Evolutionary conservation across 2,329 filamentous ascomycete genomes (phyloP).

Genomic region (Aspergillus sojae): DNA sequence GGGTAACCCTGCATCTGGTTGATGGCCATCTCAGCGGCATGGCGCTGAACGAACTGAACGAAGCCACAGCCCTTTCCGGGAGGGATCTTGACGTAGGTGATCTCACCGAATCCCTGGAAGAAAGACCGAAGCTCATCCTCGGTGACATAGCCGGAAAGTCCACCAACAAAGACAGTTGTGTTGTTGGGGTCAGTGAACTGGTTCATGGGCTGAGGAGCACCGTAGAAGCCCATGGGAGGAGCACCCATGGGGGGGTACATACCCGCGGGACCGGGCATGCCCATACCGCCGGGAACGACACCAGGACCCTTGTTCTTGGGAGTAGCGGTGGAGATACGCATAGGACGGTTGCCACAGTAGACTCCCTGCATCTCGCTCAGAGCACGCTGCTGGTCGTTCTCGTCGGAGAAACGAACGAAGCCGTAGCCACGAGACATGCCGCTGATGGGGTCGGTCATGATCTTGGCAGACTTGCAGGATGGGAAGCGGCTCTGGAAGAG

Average conservation of each 20-base stretch:
- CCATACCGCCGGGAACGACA: slow-evolving; percentile 55
- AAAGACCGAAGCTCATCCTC: slow-evolving; percentile 99
- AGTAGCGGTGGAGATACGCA: slow-evolving; percentile 97
- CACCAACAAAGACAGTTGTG: slow-evolving; percentile 97
- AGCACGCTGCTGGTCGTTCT: slow-evolving; percentile 93
- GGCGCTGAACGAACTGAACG: slow-evolving; percentile 97
- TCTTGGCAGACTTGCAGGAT: slow-evolving; percentile 98
- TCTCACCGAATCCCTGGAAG: slow-evolving; percentile 99
- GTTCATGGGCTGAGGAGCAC: slow-evolving; percentile 84
- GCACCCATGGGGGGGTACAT: slow-evolving; percentile 70
- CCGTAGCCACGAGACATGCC: slow-evolving; percentile 97
- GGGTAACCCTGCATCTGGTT: slow-evolving; percentile 99
- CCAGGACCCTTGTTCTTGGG: slow-evolving; percentile 80
- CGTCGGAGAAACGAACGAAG: slow-evolving; percentile 95
- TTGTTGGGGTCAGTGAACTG: slow-evolving; percentile 99
- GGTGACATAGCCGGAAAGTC: slow-evolving; percentile 95
- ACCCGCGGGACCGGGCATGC: slow-evolving; percentile 59
- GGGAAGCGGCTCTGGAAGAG: slow-evolving; percentile 96
- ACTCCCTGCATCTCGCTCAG: slow-evolving; percentile 98
- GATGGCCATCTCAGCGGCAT: slow-evolving; percentile 99
- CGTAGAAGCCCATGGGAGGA: slow-evolving; percentile 67
- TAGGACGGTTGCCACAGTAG: slow-evolving; percentile 96
- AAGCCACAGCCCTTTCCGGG: slow-evolving; percentile 99
- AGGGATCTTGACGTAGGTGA: slow-evolving; percentile 99
- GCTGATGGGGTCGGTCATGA: slow-evolving; percentile 98